phyloP scores from a whole-genome alignment of 345 rosid genomes.

The Gossypium rotundifolium region DNA sequence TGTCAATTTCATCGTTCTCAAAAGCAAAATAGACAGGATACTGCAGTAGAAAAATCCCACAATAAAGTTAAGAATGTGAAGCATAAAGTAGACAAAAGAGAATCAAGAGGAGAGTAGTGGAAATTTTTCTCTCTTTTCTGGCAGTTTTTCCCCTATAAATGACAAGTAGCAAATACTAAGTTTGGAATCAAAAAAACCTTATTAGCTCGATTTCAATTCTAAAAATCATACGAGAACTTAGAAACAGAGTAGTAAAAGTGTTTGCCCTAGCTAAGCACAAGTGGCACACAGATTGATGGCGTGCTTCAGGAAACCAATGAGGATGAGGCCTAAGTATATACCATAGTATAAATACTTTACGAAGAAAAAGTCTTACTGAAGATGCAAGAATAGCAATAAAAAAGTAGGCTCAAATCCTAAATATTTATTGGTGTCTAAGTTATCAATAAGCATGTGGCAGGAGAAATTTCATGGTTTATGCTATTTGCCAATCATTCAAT shows the following conservation, averaged over 20 bases:
- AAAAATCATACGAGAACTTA: background rate
- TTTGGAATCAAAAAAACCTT: background rate
- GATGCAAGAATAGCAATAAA: background rate
- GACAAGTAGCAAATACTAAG: background rate
- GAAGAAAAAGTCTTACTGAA: background rate
- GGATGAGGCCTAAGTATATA: background rate
- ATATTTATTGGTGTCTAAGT: background rate
- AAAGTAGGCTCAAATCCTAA: background rate
- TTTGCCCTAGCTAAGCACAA: background rate
- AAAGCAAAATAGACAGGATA: constrained; percentile 95
- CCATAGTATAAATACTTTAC: background rate
- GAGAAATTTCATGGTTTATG: background rate
- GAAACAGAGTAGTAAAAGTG: background rate
- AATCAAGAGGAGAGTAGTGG: background rate
- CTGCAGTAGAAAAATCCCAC: constrained; percentile 32
- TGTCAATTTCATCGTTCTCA: constrained; percentile 76
- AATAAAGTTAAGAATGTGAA: background rate
- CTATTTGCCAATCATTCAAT: background rate
- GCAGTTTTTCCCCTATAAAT: background rate
- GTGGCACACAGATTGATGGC: background rate
- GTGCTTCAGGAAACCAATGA: background rate
- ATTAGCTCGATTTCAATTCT: background rate
- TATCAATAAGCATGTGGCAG: background rate
- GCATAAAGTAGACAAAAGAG: constrained; percentile 1
- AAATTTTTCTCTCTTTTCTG: background rate